phyloP scores from a whole-genome alignment of 2,329 filamentous ascomycete species.

The Pseudogymnoascus sp. region DNA sequence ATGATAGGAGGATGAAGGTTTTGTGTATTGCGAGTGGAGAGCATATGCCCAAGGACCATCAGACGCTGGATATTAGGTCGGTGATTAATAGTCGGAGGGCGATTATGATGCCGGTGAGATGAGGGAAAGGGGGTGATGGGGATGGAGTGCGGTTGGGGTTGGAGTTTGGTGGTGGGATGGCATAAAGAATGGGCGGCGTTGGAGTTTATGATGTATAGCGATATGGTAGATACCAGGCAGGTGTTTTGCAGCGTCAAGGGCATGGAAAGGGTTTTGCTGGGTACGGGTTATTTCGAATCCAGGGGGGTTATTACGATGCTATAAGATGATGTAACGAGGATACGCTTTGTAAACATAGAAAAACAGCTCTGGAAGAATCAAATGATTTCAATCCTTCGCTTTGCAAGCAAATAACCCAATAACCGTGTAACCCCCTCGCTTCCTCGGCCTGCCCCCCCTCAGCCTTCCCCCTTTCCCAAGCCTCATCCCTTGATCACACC shows the following conservation, averaged over 20 bases:
- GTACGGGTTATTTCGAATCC: not conserved
- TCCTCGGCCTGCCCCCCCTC: not conserved
- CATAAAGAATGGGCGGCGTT: not conserved
- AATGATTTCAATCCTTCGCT: not conserved
- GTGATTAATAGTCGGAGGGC: slow-evolving; percentile 23
- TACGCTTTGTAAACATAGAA: slow-evolving; percentile 2
- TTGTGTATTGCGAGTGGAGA: slow-evolving; percentile 91
- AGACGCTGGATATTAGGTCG: slow-evolving; percentile 24
- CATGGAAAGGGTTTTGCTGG: not conserved
- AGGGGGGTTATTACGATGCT: not conserved
- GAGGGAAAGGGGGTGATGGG: not conserved
- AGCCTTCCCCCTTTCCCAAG: not conserved
- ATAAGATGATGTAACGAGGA: slow-evolving; percentile 7
- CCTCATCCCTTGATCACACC: not conserved
- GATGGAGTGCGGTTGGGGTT: not conserved
- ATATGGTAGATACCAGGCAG: slow-evolving; percentile 3
- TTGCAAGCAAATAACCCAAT: not conserved
- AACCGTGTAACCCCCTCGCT: not conserved
- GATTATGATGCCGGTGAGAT: slow-evolving; percentile 16
- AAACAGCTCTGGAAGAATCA: not conserved
- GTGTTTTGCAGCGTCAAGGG: not conserved
- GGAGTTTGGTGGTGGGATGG: not conserved
- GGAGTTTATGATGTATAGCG: slow-evolving; percentile 5
- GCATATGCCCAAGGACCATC: slow-evolving; percentile 46
- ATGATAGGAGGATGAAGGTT: slow-evolving; percentile 85